These are phyloP conservation scores for Warburgia ugandensis DNA, from an alignment of 164 flowering plant genomes.

Conservation along the genomic window DNA sequence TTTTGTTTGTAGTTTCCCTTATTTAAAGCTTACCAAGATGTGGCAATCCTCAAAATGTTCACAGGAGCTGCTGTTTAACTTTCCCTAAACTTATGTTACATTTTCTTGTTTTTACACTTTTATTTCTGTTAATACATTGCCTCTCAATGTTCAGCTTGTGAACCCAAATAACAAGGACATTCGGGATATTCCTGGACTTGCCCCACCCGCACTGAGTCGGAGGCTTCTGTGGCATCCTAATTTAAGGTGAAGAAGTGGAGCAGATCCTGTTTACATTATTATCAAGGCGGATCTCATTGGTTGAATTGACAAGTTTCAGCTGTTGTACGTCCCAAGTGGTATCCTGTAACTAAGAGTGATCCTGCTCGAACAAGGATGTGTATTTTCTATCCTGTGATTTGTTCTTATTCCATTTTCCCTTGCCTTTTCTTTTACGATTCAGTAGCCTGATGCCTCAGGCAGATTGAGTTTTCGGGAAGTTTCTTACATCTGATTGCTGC, in stretches of 20 bases:
- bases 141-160: conserved; percentile 48
- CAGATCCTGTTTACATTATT: conserved; percentile 1
- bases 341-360: background rate
- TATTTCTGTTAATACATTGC: background rate
- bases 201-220: conserved; percentile 68
- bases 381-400: too few relatives aligned
- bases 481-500: too few relatives aligned
- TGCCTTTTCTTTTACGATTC: too few relatives aligned
- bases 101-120: background rate
- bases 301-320: background rate
- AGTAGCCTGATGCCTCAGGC: too few relatives aligned
- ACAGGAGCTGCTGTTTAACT: too few relatives aligned
- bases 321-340: background rate
- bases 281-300: background rate
- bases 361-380: too few relatives aligned
- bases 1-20: too few relatives aligned
- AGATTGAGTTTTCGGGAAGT: too few relatives aligned
- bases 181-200: conserved; percentile 84
- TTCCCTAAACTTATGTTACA: too few relatives aligned
- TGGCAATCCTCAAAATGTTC: too few relatives aligned
- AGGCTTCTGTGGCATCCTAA: conserved; percentile 49
- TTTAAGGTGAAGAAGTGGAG: background rate
- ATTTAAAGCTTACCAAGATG: too few relatives aligned
- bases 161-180: conserved; percentile 83
- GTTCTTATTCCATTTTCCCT: too few relatives aligned